A percentile compares a stretch with the other conserved stretches of the same genome.
These are phyloP conservation scores for Taphrina confusa DNA, from an alignment of 1,139 yeast species.

Conservation along the genomic window DNA sequence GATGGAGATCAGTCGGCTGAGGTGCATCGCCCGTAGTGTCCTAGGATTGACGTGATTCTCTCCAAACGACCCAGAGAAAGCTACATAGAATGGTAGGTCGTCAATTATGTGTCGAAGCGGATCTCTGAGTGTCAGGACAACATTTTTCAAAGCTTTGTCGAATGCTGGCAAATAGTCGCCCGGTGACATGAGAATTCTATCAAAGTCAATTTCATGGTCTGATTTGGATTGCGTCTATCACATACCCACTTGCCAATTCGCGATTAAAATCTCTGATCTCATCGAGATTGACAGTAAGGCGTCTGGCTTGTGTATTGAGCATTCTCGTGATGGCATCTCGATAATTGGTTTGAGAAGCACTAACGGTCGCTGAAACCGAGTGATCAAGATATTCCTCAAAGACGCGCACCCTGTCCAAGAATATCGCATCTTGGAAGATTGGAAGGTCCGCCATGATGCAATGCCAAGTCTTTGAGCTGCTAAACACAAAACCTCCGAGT, in stretches of 20 bases:
- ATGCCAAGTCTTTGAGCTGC: neutral
- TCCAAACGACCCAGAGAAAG: conserved; percentile 92
- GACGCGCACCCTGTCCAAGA: conserved; percentile 77
- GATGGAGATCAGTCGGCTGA: conserved; percentile 80
- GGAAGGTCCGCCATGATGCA: conserved; percentile 30
- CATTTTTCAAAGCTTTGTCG: conserved; percentile 80
- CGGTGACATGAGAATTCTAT: conserved; percentile 61
- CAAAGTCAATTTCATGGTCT: neutral
- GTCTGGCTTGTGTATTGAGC: conserved; percentile 64
- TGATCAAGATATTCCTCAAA: conserved; percentile 82
- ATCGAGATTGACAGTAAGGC: conserved; percentile 78
- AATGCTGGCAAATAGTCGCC: conserved; percentile 88
- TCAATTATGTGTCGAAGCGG: conserved; percentile 53
- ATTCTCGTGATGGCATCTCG: conserved; percentile 68
- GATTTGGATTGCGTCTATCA: neutral
- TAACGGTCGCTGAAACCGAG: conserved; percentile 43
- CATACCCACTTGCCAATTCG: conserved; percentile 71
- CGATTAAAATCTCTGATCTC: conserved; percentile 83
- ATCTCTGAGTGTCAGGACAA: conserved; percentile 58
- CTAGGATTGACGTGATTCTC: conserved; percentile 85
- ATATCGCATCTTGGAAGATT: conserved; percentile 44
- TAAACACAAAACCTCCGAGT: too few species aligned
- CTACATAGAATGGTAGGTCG: conserved; percentile 69
- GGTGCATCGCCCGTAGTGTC: conserved; percentile 71
- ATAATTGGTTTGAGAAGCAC: conserved; percentile 58